Percentiles rank a stretch among this genome's conserved stretches.
Evolutionary conservation across 1,284 basidiomycete genomes (phyloP).

Genomic region (Hemileccinum hortonii): DNA sequence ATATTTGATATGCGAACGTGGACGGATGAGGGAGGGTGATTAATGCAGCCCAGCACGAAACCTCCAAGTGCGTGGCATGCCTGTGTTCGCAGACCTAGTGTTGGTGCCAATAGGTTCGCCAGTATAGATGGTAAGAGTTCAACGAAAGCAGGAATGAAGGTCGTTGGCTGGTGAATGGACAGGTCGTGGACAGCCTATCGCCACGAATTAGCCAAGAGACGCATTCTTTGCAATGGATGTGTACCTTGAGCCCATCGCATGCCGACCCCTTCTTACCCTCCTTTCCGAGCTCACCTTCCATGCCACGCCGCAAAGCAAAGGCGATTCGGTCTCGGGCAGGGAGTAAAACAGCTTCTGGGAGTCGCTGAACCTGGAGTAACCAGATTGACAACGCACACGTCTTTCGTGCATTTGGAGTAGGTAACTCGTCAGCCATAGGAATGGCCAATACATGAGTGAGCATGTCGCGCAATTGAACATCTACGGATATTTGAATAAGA

Average conservation of each 20-base stretch:
- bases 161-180: constrained; percentile 54
- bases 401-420: constrained; percentile 79
- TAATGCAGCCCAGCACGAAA: constrained; percentile 52
- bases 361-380: constrained; percentile 65
- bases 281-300: constrained; percentile 78
- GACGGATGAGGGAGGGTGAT: constrained; percentile 44
- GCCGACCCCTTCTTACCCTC: constrained; percentile 81
- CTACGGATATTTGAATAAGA: constrained; percentile 37
- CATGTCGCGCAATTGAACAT: constrained; percentile 55
- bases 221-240: constrained; percentile 11
- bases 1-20: constrained; percentile 53
- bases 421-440: constrained; percentile 61
- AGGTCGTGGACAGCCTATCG: constrained; percentile 70
- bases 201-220: constrained; percentile 8
- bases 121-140: constrained; percentile 61
- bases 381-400: constrained; percentile 74
- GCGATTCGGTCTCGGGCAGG: constrained; percentile 64
- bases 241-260: constrained; percentile 70
- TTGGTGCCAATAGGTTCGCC: constrained; percentile 60
- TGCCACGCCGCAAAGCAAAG: constrained; percentile 67
- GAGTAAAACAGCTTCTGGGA: constrained; percentile 57
- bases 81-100: constrained; percentile 58
- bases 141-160: constrained; percentile 65
- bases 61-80: constrained; percentile 74
- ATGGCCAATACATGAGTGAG: constrained; percentile 66